Evolutionary conservation across 805 yeast species (phyloP).

Genomic region (Danielia oregonensis): DNA sequence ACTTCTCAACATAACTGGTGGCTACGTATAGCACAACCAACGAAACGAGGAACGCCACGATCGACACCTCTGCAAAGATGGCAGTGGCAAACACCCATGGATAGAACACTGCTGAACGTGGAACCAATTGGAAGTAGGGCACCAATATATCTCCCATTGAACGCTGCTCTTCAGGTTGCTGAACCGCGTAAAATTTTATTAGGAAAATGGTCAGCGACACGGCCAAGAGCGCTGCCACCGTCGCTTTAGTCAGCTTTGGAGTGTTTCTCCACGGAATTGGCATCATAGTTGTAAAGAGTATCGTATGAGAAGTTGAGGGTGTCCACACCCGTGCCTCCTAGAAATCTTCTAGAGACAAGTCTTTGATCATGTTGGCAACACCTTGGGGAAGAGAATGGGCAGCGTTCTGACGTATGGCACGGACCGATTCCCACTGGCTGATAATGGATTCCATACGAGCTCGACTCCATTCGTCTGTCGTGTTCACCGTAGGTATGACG

Average conservation of each 20-base stretch:
- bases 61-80: conserved; percentile 58
- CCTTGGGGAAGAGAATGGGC: conserved; percentile 1
- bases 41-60: conserved; percentile 43
- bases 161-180: conserved; percentile 5
- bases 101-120: conserved; percentile 47
- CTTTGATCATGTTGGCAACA: conserved; percentile 5
- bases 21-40: conserved; percentile 34
- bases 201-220: conserved; percentile 41
- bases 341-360: conserved; percentile 16
- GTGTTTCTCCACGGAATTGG: conserved; percentile 15
- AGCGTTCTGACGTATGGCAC: conserved; percentile 1
- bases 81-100: conserved; percentile 67
- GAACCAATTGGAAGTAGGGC: conserved; percentile 63
- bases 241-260: conserved; percentile 48
- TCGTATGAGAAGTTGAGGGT: neutral
- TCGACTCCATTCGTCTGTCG: conserved; percentile 23
- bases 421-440: conserved; percentile 23
- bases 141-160: conserved; percentile 40
- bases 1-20: conserved; percentile 45
- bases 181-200: conserved; percentile 32
- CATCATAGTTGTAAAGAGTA: conserved; percentile 6
- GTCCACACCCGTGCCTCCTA: conserved; percentile 4
- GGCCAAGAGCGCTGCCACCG: conserved; percentile 35
- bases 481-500: conserved; percentile 79
- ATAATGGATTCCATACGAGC: conserved; percentile 32